Conservation (phyloP, 2,329 filamentous ascomycete species). For the Talaromyces atroroseus region DNA sequence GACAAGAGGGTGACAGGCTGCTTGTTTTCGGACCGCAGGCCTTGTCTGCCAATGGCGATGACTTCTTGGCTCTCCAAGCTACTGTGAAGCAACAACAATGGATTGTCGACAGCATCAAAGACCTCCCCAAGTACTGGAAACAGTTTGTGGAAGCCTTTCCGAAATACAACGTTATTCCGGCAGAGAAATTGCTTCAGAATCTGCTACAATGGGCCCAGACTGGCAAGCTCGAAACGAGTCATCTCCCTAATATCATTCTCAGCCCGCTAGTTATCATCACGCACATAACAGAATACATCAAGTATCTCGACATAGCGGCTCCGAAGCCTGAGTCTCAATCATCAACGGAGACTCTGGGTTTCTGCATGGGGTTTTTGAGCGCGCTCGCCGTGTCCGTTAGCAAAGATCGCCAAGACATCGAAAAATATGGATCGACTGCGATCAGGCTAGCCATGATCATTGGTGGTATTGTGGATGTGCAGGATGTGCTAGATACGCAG, state of each 20-base stretch:
- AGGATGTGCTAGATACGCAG: conserved; percentile 21
- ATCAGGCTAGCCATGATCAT: conserved; percentile 37
- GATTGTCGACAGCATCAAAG: conserved; percentile 17
- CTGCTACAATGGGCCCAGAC: conserved; percentile 17
- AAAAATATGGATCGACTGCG: conserved; percentile 32
- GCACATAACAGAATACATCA: conserved; percentile 34
- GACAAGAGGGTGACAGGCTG: background rate
- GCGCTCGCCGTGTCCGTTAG: conserved; percentile 34
- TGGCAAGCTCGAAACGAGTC: conserved; percentile 10
- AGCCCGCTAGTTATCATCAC: conserved; percentile 35
- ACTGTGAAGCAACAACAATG: conserved; percentile 10
- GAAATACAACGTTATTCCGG: conserved; percentile 13
- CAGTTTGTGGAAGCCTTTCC: conserved; percentile 14
- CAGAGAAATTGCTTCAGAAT: conserved; percentile 4
- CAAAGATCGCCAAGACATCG: conserved; percentile 23
- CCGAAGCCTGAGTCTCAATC: background rate
- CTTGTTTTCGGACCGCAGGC: conserved; percentile 11
- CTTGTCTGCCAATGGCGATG: conserved; percentile 2
- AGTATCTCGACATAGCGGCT: conserved; percentile 15
- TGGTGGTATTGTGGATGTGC: conserved; percentile 33
- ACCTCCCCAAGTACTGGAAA: conserved; percentile 17
- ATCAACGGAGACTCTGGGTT: conserved; percentile 27
- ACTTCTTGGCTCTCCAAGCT: background rate
- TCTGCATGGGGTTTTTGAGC: conserved; percentile 39
- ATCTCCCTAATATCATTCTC: conserved; percentile 29